Conservation (phyloP, 305 asterid genomes). For the Andrographis paniculata region DNA sequence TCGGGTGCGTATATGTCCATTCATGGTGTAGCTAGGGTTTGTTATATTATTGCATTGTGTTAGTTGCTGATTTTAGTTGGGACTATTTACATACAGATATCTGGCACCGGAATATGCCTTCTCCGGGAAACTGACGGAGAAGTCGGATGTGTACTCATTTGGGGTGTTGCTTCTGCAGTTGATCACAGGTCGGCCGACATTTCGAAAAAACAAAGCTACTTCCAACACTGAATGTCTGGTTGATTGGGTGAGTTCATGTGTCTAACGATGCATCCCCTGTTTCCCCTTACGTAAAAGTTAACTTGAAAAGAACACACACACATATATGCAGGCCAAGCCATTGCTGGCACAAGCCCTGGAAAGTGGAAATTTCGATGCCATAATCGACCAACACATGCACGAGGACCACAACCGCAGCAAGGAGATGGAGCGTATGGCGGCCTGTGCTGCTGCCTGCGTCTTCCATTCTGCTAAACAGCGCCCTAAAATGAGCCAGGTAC, state of each 20-base stretch:
- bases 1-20: slow-evolving; percentile 41
- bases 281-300: neutral
- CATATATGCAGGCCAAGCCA: slow-evolving; percentile 65
- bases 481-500: slow-evolving; percentile 74
- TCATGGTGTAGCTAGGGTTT: neutral
- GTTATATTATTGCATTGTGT: neutral
- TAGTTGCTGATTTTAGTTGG: neutral
- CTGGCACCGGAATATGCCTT: slow-evolving; percentile 79
- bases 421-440: slow-evolving; percentile 71
- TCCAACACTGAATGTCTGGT: slow-evolving; percentile 67
- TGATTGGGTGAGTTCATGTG: slow-evolving; percentile 49
- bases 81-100: slow-evolving; percentile 29
- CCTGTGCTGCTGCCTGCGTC: slow-evolving; percentile 75
- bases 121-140: slow-evolving; percentile 67
- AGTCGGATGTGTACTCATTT: slow-evolving; percentile 69
- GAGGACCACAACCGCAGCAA: slow-evolving; percentile 34
- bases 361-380: slow-evolving; percentile 49
- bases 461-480: slow-evolving; percentile 68
- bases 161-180: slow-evolving; percentile 76
- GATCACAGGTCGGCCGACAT: slow-evolving; percentile 73
- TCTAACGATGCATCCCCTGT: too few species aligned
- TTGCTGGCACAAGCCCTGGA: slow-evolving; percentile 63
- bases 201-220: slow-evolving; percentile 32
- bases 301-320: slow-evolving; percentile 2
- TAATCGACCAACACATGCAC: slow-evolving; percentile 38